These are phyloP conservation scores for Kwoniella europaea DNA, from an alignment of 768 basidiomycete genomes.

Conservation along the genomic window DNA sequence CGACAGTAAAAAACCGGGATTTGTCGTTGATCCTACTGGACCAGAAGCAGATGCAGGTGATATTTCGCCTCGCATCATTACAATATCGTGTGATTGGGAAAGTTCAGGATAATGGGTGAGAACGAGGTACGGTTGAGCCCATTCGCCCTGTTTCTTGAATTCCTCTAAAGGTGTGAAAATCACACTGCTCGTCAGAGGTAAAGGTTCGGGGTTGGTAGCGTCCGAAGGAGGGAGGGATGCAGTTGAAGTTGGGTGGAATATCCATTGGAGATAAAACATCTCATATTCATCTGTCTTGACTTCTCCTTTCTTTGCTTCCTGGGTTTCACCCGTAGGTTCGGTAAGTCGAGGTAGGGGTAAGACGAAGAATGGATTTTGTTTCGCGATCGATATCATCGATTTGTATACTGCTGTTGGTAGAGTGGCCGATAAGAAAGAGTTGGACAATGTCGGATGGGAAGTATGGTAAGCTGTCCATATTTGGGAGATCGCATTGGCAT, in stretches of 20 bases:
- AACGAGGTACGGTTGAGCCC: conserved; percentile 87
- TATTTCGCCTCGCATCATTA: conserved; percentile 89
- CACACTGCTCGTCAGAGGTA: conserved; percentile 68
- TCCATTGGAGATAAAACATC: conserved; percentile 85
- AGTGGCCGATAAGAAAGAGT: conserved; percentile 81
- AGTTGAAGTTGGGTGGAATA: conserved; percentile 74
- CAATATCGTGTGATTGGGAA: conserved; percentile 74
- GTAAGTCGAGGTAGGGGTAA: conserved; percentile 74
- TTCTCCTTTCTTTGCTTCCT: conserved; percentile 63
- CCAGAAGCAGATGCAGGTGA: conserved; percentile 63
- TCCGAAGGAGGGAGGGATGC: conserved; percentile 61
- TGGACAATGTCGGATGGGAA: conserved; percentile 76
- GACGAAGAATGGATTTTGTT: conserved; percentile 76
- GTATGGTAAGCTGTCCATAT: conserved; percentile 91
- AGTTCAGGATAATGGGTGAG: conserved; percentile 92
- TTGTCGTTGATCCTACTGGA: conserved; percentile 24
- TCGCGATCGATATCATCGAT: conserved; percentile 69
- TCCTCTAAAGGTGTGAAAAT: conserved; percentile 92
- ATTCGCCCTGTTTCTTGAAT: conserved; percentile 81
- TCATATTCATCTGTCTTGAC: conserved; percentile 56
- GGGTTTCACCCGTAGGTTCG: conserved; percentile 30
- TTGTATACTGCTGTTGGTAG: conserved; percentile 75
- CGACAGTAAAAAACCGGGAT: conserved; percentile 60
- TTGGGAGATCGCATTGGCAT: conserved; percentile 72
- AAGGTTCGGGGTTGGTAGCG: conserved; percentile 59